A percentile compares a stretch with the other conserved stretches of the same genome.
These are phyloP conservation scores for Rhizopogon rudus DNA, from an alignment of 768 basidiomycete genomes.

Conservation along the genomic window DNA sequence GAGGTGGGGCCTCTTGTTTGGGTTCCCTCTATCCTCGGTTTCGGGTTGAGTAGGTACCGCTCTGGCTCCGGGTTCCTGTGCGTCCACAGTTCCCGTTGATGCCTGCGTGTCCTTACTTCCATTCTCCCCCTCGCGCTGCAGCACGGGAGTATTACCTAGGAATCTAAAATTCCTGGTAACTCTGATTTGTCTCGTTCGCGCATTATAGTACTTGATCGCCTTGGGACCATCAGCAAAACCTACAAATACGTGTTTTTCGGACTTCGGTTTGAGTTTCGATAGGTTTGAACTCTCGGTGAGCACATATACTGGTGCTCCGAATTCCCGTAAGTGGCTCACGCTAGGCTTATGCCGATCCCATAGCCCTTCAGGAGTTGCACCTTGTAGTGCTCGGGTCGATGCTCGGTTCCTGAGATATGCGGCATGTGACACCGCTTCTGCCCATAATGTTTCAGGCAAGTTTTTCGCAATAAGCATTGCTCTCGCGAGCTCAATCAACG, in stretches of 20 bases:
- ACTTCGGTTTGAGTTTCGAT: slow-evolving; percentile 9
- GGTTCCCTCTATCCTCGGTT: too few species aligned
- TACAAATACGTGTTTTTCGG: slow-evolving; percentile 9
- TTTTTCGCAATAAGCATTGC: slow-evolving; percentile 26
- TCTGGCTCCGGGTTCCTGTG: too few species aligned
- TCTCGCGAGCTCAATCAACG: slow-evolving; percentile 21
- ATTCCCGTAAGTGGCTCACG: slow-evolving; percentile 22
- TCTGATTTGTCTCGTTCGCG: too few species aligned
- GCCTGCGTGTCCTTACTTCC: too few species aligned
- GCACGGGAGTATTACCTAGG: too few species aligned
- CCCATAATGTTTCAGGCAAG: slow-evolving; percentile 27
- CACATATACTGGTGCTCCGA: slow-evolving; percentile 4
- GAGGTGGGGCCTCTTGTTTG: too few species aligned
- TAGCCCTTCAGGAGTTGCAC: not conserved
- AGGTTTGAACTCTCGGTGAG: slow-evolving; percentile 2
- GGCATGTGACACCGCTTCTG: slow-evolving; percentile 23
- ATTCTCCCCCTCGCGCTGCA: too few species aligned
- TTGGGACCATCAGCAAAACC: slow-evolving; percentile 7
- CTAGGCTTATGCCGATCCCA: slow-evolving; percentile 10
- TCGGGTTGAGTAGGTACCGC: too few species aligned
- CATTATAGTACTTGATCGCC: slow-evolving; percentile 7
- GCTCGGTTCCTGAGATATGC: slow-evolving; percentile 23
- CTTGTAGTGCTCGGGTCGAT: not conserved
- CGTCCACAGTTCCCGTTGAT: too few species aligned
- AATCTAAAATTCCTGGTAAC: too few species aligned